Evolutionary conservation across 2,329 filamentous ascomycete species (phyloP).

Genomic region (Karstenula rhodostoma): DNA sequence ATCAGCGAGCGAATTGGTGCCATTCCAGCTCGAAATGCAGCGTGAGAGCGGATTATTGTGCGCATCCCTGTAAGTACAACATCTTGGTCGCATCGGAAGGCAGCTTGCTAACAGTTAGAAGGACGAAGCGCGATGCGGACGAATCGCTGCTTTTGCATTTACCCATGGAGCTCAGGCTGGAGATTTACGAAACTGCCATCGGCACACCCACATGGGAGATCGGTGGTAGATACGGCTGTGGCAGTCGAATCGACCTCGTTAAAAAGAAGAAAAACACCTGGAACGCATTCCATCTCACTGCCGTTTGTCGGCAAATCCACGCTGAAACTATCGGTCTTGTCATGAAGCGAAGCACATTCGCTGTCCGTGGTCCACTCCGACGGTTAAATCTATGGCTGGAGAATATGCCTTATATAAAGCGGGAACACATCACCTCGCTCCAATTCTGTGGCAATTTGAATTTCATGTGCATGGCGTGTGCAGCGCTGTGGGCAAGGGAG

Average conservation of each 20-base stretch:
- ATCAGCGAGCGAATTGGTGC: too few species aligned
- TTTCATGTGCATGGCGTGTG: too few species aligned
- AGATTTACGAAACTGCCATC: slow-evolving; percentile 14
- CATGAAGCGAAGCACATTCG: neutral
- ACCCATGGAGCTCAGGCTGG: slow-evolving; percentile 15
- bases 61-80: neutral
- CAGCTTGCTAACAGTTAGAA: neutral
- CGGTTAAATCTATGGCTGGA: neutral
- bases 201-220: neutral
- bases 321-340: neutral
- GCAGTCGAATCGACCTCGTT: neutral
- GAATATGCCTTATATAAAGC: neutral
- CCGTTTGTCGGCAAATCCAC: neutral
- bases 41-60: too few species aligned
- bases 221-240: neutral
- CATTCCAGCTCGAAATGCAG: neutral
- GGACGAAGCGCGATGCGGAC: neutral
- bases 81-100: neutral
- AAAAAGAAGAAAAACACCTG: neutral
- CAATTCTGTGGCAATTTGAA: neutral
- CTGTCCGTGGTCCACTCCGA: neutral
- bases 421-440: neutral
- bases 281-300: neutral
- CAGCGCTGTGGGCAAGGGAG: neutral
- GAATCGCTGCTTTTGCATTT: slow-evolving; percentile 16